Evolutionary conservation across 2,329 filamentous ascomycete species (phyloP), one percentile per base, ranked within the genome.

Genomic region (Pyrenochaeta sp.): DNA sequence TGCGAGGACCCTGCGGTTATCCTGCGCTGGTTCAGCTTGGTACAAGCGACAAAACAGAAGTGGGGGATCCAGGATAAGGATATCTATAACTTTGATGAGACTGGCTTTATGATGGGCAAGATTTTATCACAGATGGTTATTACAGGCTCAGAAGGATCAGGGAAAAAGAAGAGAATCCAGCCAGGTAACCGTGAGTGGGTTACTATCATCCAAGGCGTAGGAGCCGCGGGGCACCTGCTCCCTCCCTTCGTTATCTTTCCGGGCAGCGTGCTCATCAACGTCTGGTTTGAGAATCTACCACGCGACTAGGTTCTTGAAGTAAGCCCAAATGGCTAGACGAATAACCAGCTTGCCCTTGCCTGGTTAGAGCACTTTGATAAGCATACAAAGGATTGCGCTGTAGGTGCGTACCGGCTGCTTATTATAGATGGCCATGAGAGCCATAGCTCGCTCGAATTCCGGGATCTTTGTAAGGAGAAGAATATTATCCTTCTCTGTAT

Each of bases 401-500:
- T 42, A 26, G 48, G 39, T 21, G 18, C 17, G 18, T 41, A 49
- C 32, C 10, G 20, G 18, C 44, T 55, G 4, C 41, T 55, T 26
- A 44, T 55, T 19, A 27, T 55, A 28, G 30, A 55, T 26, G 24
- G 52, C 34, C 20, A 53, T 29, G 23, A 44, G 29, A 51, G 49
- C 40, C 17, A 75, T 55, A 22, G 68, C n/a, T 68, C 55, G 7
- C 45, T 53, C 14, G 44, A 65, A 38, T 75, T 76, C 48, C 32
- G 73, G 31, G 15, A 66, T 18, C 67, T 63, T 36, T 75, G 51
- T 40, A 54, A 46, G 31, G 41, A 63, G n/a, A 47, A 72, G 35
- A 68, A 72, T 30, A 73, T 76, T 53, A 67, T 72, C 38, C 62
- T 61, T 24, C 52, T 73, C 41, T 74, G 37, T 51, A 69, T 74